Evolutionary conservation across 768 basidiomycete genomes (phyloP).

Genomic region (Podaxis sp.): DNA sequence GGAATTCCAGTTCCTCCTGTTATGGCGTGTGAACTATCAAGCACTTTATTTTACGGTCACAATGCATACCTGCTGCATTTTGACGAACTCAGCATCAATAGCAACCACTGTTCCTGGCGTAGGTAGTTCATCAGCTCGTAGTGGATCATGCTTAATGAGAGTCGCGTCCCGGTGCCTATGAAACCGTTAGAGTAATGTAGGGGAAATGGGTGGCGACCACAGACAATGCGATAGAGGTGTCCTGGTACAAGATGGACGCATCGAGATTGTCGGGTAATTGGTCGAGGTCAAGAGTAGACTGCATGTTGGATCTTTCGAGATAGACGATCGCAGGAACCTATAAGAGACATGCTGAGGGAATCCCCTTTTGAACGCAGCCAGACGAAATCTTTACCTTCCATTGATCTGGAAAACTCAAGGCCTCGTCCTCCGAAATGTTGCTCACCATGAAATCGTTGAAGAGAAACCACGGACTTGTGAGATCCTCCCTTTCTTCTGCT

Average conservation of each 20-base stretch:
- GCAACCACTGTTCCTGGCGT: constrained; percentile 83
- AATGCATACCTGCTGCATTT: constrained; percentile 77
- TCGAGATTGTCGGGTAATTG: constrained; percentile 65
- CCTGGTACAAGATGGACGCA: constrained; percentile 70
- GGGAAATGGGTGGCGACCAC: constrained; percentile 18
- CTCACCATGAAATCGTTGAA: constrained; percentile 96
- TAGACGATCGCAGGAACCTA: constrained; percentile 90
- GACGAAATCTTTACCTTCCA: constrained; percentile 77
- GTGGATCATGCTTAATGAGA: constrained; percentile 73
- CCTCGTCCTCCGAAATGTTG: constrained; percentile 82
- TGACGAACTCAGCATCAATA: constrained; percentile 98
- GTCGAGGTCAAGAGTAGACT: constrained; percentile 55
- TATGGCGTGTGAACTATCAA: neutral
- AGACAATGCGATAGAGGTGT: constrained; percentile 86
- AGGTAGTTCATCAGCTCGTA: constrained; percentile 74
- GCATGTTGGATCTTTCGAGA: constrained; percentile 69
- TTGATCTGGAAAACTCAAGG: constrained; percentile 75
- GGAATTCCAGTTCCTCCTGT: constrained; percentile 94
- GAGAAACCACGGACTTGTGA: constrained; percentile 72
- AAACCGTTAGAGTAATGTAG: neutral
- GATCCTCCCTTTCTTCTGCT: constrained; percentile 39
- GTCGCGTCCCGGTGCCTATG: constrained; percentile 69
- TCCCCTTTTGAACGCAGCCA: neutral
- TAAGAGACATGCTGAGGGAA: neutral
- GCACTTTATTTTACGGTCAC: neutral